A percentile compares a stretch with the other conserved stretches of the same genome.
Evolutionary conservation across 1,284 basidiomycete genomes (phyloP).

Genomic region (Ustilago xerochloae): DNA sequence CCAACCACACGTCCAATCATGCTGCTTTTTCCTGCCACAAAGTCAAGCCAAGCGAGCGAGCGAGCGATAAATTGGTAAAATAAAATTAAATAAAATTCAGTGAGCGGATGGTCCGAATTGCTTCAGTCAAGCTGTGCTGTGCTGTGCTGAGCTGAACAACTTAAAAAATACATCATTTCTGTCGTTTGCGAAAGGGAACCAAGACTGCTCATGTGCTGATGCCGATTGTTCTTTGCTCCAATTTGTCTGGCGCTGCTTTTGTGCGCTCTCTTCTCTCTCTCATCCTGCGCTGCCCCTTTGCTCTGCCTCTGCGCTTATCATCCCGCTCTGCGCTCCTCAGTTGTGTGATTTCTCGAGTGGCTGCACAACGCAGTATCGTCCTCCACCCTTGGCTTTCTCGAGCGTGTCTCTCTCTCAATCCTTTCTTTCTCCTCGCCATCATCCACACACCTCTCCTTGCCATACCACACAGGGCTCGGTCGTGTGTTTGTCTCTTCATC

Average conservation of each 20-base stretch:
- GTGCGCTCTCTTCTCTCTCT: neutral
- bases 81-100: neutral
- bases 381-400: neutral
- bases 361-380: neutral
- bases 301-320: neutral
- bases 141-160: neutral
- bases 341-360: neutral
- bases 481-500: neutral
- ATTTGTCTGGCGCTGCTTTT: conserved; percentile 2
- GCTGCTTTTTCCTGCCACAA: neutral
- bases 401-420: neutral
- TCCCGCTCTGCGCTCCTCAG: conserved; percentile 1
- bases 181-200: too few relatives aligned
- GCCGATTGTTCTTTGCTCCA: neutral
- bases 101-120: neutral
- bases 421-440: neutral
- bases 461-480: neutral
- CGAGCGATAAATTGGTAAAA: neutral
- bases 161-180: too few relatives aligned
- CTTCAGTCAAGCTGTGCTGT: neutral
- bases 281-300: neutral
- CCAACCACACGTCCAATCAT: neutral
- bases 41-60: neutral
- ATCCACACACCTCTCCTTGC: neutral
- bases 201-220: neutral